These are phyloP conservation scores for Chrysoporthe deuterocubensis DNA, from an alignment of 2,329 filamentous ascomycete genomes.

Conservation along the genomic window DNA sequence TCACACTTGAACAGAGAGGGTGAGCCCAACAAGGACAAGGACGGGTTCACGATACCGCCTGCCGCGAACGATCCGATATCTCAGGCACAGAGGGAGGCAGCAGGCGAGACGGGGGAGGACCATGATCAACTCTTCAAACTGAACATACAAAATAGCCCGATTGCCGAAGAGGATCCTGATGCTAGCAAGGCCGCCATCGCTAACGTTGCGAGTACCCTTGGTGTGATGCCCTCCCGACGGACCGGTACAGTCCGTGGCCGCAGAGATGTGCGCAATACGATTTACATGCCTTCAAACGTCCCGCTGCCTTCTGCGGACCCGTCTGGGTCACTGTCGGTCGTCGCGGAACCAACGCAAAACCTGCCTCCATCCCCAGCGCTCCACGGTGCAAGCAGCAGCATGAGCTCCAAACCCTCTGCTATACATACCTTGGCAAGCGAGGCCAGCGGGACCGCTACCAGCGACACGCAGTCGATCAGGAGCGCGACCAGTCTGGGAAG, in stretches of 20 bases:
- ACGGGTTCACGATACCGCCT: constrained; percentile 77
- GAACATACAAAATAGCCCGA: constrained; percentile 77
- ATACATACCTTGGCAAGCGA: constrained; percentile 66
- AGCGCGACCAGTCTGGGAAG: constrained; percentile 81
- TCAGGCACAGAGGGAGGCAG: constrained; percentile 71
- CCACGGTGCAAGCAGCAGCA: constrained; percentile 37
- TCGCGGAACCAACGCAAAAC: constrained; percentile 29
- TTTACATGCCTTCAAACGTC: constrained; percentile 67
- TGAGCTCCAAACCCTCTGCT: constrained; percentile 49
- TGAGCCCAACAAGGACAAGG: constrained; percentile 64
- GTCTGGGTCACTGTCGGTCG: constrained; percentile 28
- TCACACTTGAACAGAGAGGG: constrained; percentile 44
- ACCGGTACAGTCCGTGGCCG: constrained; percentile 82
- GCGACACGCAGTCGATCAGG: constrained; percentile 89
- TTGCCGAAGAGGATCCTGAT: constrained; percentile 76
- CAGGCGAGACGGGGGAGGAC: constrained; percentile 55
- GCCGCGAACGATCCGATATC: constrained; percentile 69
- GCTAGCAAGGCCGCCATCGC: constrained; percentile 75
- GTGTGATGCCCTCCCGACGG: constrained; percentile 68
- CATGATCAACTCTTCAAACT: constrained; percentile 75
- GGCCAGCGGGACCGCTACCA: constrained; percentile 60
- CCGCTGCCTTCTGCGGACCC: constrained; percentile 9
- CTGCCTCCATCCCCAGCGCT: constrained; percentile 44
- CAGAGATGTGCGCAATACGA: constrained; percentile 88
- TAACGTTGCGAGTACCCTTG: constrained; percentile 75